These are phyloP conservation scores for Inosperma sp. DNA, from an alignment of 768 basidiomycete species.

Conservation along the genomic window DNA sequence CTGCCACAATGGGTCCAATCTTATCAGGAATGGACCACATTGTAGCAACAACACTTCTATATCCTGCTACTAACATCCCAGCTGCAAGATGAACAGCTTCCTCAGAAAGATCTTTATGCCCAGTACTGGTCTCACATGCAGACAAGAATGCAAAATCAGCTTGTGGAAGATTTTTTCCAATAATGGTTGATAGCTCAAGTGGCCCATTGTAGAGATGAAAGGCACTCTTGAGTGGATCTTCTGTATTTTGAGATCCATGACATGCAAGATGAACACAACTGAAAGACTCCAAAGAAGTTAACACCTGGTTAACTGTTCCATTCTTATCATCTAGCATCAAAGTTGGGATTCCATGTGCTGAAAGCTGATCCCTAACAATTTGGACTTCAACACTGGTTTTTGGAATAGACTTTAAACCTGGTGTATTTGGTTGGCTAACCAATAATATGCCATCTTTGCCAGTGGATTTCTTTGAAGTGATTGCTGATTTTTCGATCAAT, in stretches of 20 bases:
- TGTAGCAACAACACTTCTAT: too few species aligned
- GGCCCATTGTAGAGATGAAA: slow-evolving; percentile 21
- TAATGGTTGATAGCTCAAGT: slow-evolving; percentile 22
- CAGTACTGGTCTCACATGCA: too few species aligned
- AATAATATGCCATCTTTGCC: slow-evolving; percentile 8
- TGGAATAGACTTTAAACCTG: slow-evolving; percentile 9
- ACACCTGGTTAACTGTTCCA: slow-evolving; percentile 10
- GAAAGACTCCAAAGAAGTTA: not conserved
- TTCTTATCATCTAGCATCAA: slow-evolving; percentile 8
- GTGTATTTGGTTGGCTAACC: slow-evolving; percentile 12
- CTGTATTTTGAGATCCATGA: slow-evolving; percentile 29
- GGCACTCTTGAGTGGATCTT: slow-evolving; percentile 25
- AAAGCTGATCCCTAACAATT: not conserved
- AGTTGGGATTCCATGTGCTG: not conserved
- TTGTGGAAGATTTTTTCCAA: slow-evolving; percentile 16
- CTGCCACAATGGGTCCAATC: too few species aligned
- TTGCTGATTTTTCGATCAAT: slow-evolving; percentile 6
- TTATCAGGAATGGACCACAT: too few species aligned
- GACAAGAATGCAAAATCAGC: slow-evolving; percentile 36
- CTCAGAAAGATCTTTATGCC: too few species aligned
- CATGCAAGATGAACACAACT: slow-evolving; percentile 35
- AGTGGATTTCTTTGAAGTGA: not conserved
- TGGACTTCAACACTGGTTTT: not conserved
- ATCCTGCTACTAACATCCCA: too few species aligned
- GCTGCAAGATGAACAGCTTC: too few species aligned